phyloP scores from a whole-genome alignment of 176 grass and related monocot species.

The Panicum miliaceum region DNA sequence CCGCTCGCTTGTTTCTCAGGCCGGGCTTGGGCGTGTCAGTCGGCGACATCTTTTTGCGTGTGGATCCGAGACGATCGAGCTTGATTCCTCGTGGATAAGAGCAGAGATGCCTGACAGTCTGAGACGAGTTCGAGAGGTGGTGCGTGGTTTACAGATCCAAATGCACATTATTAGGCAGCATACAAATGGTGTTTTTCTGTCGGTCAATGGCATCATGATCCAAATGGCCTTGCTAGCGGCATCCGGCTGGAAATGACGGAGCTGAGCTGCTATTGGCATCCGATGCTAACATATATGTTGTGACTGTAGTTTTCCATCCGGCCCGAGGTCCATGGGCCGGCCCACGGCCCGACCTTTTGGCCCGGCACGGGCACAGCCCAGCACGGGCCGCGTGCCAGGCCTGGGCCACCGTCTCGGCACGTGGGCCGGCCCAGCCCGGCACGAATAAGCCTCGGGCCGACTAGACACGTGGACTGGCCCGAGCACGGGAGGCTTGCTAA shows the following conservation, averaged over 20 bases:
- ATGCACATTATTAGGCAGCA: not conserved
- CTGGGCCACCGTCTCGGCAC: no score
- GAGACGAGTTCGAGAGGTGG: not conserved
- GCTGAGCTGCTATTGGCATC: not conserved
- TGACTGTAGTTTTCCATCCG: not conserved
- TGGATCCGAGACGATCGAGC: not conserved
- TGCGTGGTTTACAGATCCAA: not conserved
- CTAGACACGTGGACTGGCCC: no score
- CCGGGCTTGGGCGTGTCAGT: not conserved
- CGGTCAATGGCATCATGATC: not conserved
- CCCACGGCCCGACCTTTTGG: no score
- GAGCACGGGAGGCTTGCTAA: no score
- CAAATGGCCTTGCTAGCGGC: not conserved
- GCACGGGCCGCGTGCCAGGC: no score
- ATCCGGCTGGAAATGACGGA: not conserved
- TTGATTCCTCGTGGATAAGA: constrained; percentile 11
- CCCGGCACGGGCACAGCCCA: no score
- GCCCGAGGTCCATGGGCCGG: no score
- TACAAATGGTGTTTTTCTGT: not conserved
- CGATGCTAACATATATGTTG: not conserved
- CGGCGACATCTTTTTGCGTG: not conserved
- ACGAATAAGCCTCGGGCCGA: no score
- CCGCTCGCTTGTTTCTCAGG: not conserved
- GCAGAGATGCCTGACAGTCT: not conserved
- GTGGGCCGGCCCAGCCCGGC: no score